Conservation (phyloP, 2,329 filamentous ascomycete species). For the Beauveria medogensis region DNA sequence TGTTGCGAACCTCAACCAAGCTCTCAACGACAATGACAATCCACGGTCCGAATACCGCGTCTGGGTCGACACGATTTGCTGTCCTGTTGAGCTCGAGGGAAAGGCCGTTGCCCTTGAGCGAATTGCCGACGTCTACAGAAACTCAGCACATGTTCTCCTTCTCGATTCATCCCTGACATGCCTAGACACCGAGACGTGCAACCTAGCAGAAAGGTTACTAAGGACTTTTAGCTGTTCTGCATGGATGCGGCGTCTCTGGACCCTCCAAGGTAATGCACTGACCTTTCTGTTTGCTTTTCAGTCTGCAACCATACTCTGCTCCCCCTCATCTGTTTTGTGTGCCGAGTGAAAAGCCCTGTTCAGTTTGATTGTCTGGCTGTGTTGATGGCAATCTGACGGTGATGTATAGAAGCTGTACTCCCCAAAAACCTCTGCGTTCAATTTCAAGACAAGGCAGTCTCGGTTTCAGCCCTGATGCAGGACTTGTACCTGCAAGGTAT, state of each 20-base stretch:
- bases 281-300: background rate
- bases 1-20: constrained; percentile 15
- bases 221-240: constrained; percentile 24
- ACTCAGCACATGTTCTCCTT: constrained; percentile 24
- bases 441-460: constrained; percentile 23
- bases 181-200: constrained; percentile 14
- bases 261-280: constrained; percentile 23
- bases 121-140: constrained; percentile 26
- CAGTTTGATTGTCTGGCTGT: no score
- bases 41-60: constrained; percentile 15
- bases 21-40: background rate
- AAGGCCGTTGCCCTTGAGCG: constrained; percentile 23
- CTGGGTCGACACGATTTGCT: constrained; percentile 29
- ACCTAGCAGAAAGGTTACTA: constrained; percentile 20
- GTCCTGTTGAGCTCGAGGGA: constrained; percentile 19
- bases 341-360: no score
- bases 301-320: background rate
- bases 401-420: constrained; percentile 23
- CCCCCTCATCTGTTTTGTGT: background rate
- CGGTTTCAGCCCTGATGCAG: constrained; percentile 11
- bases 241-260: constrained; percentile 34
- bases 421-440: constrained; percentile 24
- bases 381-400: no score
- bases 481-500: constrained; percentile 12
- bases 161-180: constrained; percentile 24